phyloP scores from a whole-genome alignment of 2,329 filamentous ascomycete species.

The Botrytis pseudocinerea region DNA sequence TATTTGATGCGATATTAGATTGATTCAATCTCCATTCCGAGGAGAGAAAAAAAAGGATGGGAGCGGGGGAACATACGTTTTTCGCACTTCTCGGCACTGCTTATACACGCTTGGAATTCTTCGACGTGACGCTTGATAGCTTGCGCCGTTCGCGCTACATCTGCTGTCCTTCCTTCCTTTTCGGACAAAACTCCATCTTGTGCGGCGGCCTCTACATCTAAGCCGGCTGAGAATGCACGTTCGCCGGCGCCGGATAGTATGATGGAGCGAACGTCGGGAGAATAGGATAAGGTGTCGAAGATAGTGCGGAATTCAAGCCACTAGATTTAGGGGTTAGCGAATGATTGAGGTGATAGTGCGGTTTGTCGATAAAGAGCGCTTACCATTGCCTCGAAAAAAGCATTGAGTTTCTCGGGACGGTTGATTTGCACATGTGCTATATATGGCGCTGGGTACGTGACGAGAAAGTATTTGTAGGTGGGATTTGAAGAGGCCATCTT shows the following conservation, averaged over 20 bases:
- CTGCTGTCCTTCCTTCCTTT: constrained; percentile 41
- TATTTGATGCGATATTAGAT: constrained; percentile 37
- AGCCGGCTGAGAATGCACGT: constrained; percentile 79
- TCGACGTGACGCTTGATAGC: constrained; percentile 66
- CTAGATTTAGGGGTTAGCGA: constrained; percentile 7
- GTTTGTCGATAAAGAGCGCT: neutral
- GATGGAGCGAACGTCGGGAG: constrained; percentile 72
- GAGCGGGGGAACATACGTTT: constrained; percentile 63
- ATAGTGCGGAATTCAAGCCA: constrained; percentile 78
- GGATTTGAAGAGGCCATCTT: constrained; percentile 27
- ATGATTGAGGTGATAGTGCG: neutral
- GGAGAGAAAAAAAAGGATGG: neutral
- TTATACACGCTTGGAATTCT: constrained; percentile 79
- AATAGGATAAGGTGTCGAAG: constrained; percentile 70
- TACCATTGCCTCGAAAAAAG: constrained; percentile 75
- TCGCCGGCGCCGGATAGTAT: constrained; percentile 80
- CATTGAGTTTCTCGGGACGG: constrained; percentile 81
- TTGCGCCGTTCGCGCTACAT: constrained; percentile 65
- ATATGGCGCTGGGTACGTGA: constrained; percentile 69
- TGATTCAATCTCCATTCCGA: neutral
- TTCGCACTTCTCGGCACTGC: constrained; percentile 78
- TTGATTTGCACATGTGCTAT: constrained; percentile 94
- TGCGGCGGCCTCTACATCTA: constrained; percentile 76
- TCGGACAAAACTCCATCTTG: constrained; percentile 49
- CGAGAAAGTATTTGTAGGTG: constrained; percentile 47